Conservation (phyloP, 2,329 filamentous ascomycete genomes). For the Trichophyton rubrum region DNA sequence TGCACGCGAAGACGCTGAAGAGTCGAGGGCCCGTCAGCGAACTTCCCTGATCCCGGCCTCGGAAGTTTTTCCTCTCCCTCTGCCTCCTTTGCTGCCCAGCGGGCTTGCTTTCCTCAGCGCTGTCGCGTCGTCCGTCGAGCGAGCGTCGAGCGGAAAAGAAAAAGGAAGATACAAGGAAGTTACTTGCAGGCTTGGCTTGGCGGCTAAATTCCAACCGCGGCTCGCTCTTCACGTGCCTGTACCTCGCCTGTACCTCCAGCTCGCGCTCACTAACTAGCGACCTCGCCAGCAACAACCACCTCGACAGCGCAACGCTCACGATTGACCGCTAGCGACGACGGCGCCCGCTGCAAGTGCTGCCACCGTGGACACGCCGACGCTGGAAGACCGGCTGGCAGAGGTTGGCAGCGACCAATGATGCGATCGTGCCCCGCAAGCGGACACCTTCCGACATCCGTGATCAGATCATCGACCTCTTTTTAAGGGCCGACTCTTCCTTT, state of each 20-base stretch:
- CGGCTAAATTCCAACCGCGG: neutral
- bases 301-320: neutral
- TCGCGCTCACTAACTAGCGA: no score
- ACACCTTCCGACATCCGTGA: neutral
- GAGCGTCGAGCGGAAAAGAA: neutral
- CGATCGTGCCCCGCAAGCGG: neutral
- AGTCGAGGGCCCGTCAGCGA: neutral
- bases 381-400: neutral
- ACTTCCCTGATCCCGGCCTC: neutral
- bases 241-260: neutral
- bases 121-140: neutral
- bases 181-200: neutral
- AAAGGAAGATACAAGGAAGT: neutral
- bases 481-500: neutral
- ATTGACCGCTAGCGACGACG: no score
- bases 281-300: neutral
- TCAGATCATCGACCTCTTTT: neutral
- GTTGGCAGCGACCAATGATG: neutral
- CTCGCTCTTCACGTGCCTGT: neutral
- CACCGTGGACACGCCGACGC: no score
- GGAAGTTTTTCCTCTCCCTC: neutral
- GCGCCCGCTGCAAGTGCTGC: no score
- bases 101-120: neutral
- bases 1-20: neutral
- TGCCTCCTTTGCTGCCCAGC: neutral